Evolutionary conservation across 1,139 yeast species (phyloP).

Genomic region (Debaryomyces coudertii): DNA sequence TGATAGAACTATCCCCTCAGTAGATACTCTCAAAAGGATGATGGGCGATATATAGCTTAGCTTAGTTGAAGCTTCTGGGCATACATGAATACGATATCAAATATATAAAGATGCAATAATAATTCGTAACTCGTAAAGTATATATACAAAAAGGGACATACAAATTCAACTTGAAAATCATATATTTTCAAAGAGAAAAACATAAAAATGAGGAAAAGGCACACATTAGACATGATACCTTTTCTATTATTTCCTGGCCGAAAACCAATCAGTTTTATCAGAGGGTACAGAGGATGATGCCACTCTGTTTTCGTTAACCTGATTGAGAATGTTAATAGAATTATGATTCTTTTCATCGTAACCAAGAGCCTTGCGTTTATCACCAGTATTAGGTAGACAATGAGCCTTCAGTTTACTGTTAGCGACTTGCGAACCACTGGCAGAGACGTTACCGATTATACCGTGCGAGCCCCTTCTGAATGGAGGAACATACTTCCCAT

Average conservation of each 20-base stretch:
- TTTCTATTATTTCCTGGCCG: slow-evolving; percentile 37
- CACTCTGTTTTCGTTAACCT: slow-evolving; percentile 7
- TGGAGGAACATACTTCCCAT: slow-evolving; percentile 73
- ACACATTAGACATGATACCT: slow-evolving; percentile 27
- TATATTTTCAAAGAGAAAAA: slow-evolving; percentile 2
- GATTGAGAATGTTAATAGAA: neutral
- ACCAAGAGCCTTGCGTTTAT: neutral
- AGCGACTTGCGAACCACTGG: neutral
- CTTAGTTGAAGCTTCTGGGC: neutral
- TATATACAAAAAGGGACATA: neutral
- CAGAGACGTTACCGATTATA: slow-evolving; percentile 9
- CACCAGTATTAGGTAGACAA: neutral
- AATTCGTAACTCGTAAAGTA: neutral
- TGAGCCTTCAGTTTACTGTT: slow-evolving; percentile 15
- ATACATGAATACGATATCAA: neutral
- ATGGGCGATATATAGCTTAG: neutral
- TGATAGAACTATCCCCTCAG: slow-evolving; percentile 15
- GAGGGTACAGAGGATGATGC: slow-evolving; percentile 47
- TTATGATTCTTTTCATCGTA: neutral
- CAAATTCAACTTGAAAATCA: neutral
- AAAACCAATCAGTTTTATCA: slow-evolving; percentile 44
- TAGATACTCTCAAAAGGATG: neutral
- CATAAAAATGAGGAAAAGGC: neutral
- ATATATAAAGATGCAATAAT: neutral
- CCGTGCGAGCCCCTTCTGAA: slow-evolving; percentile 55